Evolutionary conservation across 345 rosid genomes (phyloP), one percentile per base, ranked within the genome.

Genomic region (Conringia planisiliqua): DNA sequence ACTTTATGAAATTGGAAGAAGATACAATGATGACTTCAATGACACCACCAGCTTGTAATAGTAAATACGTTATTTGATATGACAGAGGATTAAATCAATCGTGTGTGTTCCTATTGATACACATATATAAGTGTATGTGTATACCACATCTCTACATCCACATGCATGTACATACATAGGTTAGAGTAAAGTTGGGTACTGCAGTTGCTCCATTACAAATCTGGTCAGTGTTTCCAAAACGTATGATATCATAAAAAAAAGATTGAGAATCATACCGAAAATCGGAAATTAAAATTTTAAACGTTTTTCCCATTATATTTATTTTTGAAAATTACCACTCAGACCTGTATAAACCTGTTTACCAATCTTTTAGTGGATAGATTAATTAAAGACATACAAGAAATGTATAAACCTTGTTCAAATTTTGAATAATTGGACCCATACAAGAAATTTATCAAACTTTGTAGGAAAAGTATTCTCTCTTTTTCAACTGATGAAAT

Each of bases 11-110:
- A 5, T 26, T 56, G 72, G 71, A 77, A 57, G 72, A 71, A 64
- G 68, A 77, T 47, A 64, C 51, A 70, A 77, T 77, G 80, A 77
- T 77, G 80, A 57, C 68, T 77, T 71, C 71, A 77, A 58, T 65
- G 80, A 77, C 72, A 71, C 76, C 76, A 64, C 68, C 72, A 57
- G 62, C 62, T 71, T 58, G 42, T 46, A 77, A 58, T 64, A 48
- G 72, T 47, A 57, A 64, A 71, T 77, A 77, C 72, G 76, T 77
- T 70, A 57, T 56, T 55, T 77, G 72, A 77, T 71, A 35, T 63
- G 80, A 71, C 76, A 71, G 16, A 57, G 56, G 76, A 77, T 57
- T 77, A 29, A 29, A 64, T 64, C 76, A 57, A 39, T 56, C 72
- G 56, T 71, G 80, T 38, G 65, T 71, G 48, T 71, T 33, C 16